Percentiles rank a stretch among this genome's conserved stretches.
phyloP scores from a whole-genome alignment of 768 basidiomycete genomes.

The Rossbeevera mucosa region DNA sequence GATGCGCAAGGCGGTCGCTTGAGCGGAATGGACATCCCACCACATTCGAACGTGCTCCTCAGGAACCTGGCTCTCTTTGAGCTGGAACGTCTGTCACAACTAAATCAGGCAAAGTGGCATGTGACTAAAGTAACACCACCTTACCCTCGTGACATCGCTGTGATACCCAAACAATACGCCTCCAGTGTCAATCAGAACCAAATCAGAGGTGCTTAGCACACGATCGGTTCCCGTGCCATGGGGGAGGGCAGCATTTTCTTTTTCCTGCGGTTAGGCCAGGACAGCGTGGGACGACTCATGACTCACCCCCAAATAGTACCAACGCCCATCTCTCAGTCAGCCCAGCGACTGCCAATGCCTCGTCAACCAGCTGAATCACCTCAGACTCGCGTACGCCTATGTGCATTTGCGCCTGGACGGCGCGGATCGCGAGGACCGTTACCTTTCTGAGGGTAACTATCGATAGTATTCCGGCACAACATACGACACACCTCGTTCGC shows the following conservation, averaged over 20 bases:
- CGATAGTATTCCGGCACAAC: neutral
- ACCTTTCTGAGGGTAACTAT: conserved; percentile 42
- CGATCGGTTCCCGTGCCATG: conserved; percentile 78
- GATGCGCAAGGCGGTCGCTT: conserved; percentile 46
- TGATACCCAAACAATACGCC: conserved; percentile 69
- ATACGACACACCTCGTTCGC: conserved; percentile 62
- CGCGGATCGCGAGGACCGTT: conserved; percentile 71
- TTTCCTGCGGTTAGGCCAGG: conserved; percentile 1
- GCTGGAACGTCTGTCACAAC: conserved; percentile 54
- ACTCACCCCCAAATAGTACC: conserved; percentile 75
- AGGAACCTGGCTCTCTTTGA: conserved; percentile 53
- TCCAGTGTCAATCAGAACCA: conserved; percentile 72
- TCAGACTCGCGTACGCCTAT: conserved; percentile 76
- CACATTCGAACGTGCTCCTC: conserved; percentile 52
- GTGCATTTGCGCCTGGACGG: conserved; percentile 53
- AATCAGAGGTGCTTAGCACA: conserved; percentile 49
- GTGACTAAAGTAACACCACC: conserved; percentile 10
- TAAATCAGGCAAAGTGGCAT: neutral
- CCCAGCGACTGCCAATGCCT: conserved; percentile 54
- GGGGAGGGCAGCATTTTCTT: conserved; percentile 83
- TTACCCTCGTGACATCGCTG: conserved; percentile 75
- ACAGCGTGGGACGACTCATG: neutral
- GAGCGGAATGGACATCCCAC: conserved; percentile 61
- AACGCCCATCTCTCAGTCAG: conserved; percentile 55
- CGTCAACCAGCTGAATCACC: conserved; percentile 52